These are phyloP conservation scores for Chloropicon primus DNA, from an alignment of 139 green algal species.

Conservation along the genomic window DNA sequence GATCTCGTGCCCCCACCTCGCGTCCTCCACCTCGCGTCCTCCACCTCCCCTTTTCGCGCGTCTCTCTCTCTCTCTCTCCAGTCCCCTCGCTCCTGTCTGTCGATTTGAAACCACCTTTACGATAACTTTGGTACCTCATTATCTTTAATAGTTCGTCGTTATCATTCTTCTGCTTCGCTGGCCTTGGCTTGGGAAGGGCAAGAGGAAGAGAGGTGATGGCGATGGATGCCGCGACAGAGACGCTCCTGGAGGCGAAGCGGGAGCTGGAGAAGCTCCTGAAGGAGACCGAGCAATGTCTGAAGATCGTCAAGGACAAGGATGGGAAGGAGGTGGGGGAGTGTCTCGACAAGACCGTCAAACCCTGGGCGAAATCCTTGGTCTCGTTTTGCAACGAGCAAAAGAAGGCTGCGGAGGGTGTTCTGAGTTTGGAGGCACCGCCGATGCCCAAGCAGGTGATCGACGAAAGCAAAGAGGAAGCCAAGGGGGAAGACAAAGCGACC, in stretches of 20 bases:
- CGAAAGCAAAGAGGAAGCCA: background rate
- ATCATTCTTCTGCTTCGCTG: too few species aligned
- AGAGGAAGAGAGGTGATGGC: too few species aligned
- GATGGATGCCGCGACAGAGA: background rate
- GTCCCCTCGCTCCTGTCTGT: too few species aligned
- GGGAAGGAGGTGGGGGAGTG: background rate
- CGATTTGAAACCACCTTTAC: too few species aligned
- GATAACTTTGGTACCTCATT: too few species aligned
- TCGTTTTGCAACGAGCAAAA: background rate
- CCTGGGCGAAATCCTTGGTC: background rate
- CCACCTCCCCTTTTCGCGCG: too few species aligned
- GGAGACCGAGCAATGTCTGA: background rate
- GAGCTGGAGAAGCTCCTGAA: background rate
- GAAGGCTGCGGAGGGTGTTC: background rate
- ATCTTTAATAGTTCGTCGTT: too few species aligned
- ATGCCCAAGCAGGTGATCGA: too few species aligned
- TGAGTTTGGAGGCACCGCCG: background rate
- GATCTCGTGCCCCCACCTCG: too few species aligned
- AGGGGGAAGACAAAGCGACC: background rate
- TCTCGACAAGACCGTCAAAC: background rate
- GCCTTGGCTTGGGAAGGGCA: too few species aligned
- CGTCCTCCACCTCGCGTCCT: too few species aligned
- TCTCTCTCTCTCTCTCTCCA: too few species aligned
- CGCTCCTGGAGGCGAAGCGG: background rate
- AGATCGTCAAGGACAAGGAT: background rate